phyloP scores from a whole-genome alignment of 1,284 basidiomycete genomes.

The Tilletia horrida region DNA sequence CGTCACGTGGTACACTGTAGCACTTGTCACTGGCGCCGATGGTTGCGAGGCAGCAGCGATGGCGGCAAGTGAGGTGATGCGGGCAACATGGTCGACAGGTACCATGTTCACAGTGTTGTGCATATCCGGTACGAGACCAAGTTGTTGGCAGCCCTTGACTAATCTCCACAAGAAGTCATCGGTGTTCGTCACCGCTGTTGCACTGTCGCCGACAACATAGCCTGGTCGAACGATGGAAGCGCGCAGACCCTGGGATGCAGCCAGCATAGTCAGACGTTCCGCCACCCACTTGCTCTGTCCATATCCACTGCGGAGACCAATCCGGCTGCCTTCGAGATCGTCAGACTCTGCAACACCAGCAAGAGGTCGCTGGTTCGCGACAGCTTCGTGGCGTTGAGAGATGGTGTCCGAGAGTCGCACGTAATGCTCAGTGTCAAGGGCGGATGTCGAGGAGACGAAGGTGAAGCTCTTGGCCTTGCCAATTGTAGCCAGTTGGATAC shows the following conservation, averaged over 20 bases:
- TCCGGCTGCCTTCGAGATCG: slow-evolving; percentile 80
- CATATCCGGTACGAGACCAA: slow-evolving; percentile 92
- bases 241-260: slow-evolving; percentile 77
- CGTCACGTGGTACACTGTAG: slow-evolving; percentile 81
- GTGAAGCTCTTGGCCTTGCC: slow-evolving; percentile 76
- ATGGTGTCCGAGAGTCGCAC: slow-evolving; percentile 73
- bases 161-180: slow-evolving; percentile 99
- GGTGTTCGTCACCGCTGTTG: slow-evolving; percentile 81
- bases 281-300: slow-evolving; percentile 98
- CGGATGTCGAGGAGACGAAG: slow-evolving; percentile 91
- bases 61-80: slow-evolving; percentile 63
- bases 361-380: slow-evolving; percentile 16
- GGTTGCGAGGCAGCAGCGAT: slow-evolving; percentile 30
- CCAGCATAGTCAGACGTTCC: slow-evolving; percentile 88
- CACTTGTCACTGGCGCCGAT: slow-evolving; percentile 50
- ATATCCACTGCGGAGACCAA: slow-evolving; percentile 81
- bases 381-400: slow-evolving; percentile 22
- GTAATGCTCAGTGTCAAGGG: slow-evolving; percentile 86
- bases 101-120: slow-evolving; percentile 99
- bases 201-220: slow-evolving; percentile 91
- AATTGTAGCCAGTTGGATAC: slow-evolving; percentile 72
- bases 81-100: slow-evolving; percentile 93
- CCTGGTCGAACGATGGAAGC: slow-evolving; percentile 88
- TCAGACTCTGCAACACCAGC: slow-evolving; percentile 82
- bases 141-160: slow-evolving; percentile 94